Evolutionary conservation across 2,329 filamentous ascomycete genomes (phyloP).

Genomic region (Talaromyces verruculosus): DNA sequence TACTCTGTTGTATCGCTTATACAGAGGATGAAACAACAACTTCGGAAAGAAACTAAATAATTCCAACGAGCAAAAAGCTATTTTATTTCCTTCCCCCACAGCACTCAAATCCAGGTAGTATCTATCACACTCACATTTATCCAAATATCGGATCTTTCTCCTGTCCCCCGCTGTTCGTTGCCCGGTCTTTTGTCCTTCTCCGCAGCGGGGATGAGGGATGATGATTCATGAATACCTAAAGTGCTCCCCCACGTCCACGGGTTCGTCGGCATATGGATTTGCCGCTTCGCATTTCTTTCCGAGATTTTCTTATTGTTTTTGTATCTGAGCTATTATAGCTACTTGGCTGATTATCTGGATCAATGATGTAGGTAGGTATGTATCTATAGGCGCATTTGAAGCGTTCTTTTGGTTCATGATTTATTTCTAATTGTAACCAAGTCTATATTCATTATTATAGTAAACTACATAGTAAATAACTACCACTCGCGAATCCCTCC

Average conservation of each 20-base stretch:
- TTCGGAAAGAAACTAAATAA: not conserved
- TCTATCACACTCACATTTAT: no score
- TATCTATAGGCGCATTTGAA: not conserved
- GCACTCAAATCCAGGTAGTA: not conserved
- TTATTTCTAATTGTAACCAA: not conserved
- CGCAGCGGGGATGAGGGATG: not conserved
- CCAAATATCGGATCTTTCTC: not conserved
- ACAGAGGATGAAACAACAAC: not conserved
- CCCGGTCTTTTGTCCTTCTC: not conserved
- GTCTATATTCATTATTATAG: not conserved
- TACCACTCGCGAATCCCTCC: slow-evolving; percentile 70
- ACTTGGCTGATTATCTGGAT: not conserved
- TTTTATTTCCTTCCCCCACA: not conserved
- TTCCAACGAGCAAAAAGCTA: not conserved
- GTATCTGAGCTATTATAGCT: not conserved
- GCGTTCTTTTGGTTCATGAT: not conserved
- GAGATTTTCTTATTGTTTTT: not conserved
- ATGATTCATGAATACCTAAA: not conserved
- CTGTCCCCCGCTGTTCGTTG: not conserved
- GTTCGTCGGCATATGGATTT: not conserved
- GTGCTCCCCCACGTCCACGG: slow-evolving; percentile 13
- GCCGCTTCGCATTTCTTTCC: slow-evolving; percentile 19
- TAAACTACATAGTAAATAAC: not conserved
- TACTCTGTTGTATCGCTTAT: not conserved
- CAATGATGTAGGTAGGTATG: not conserved